Conservation (phyloP, 2,329 filamentous ascomycete species). For the Didymella glomerata region DNA sequence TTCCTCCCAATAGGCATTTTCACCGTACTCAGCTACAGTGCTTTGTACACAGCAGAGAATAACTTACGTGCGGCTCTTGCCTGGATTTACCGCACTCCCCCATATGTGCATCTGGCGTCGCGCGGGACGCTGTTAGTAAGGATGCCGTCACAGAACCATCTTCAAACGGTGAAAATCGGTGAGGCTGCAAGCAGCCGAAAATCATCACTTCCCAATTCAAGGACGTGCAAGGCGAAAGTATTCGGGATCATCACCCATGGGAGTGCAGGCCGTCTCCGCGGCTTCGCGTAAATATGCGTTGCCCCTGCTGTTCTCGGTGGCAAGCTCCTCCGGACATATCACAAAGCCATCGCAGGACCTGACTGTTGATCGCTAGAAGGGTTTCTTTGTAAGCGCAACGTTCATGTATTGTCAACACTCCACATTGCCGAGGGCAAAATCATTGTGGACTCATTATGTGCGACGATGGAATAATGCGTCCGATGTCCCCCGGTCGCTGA, state of each 20-base stretch:
- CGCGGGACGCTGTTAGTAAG: not conserved
- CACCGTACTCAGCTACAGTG: not conserved
- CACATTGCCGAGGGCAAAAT: not conserved
- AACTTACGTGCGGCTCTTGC: not conserved
- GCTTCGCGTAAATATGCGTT: not conserved
- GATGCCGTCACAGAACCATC: not conserved
- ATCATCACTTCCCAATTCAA: not conserved
- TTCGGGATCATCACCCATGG: not conserved
- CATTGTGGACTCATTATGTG: not conserved
- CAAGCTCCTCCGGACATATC: not conserved
- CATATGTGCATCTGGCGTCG: slow-evolving; percentile 1
- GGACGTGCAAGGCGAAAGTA: not conserved
- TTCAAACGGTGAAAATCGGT: not conserved
- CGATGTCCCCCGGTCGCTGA: not conserved
- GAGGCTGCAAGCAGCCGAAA: slow-evolving; percentile 3
- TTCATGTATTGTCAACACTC: not conserved
- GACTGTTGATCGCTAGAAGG: not conserved
- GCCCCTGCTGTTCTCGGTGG: not conserved
- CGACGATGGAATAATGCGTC: not conserved
- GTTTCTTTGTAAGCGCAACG: not conserved
- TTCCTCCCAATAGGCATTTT: not conserved
- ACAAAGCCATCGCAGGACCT: not conserved
- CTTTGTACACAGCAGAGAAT: not conserved
- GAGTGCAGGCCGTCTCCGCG: not conserved
- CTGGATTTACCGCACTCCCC: not conserved